Base-by-base conservation (phyloP, 768 basidiomycete species). In the Naematelia aurantialba region DNA sequence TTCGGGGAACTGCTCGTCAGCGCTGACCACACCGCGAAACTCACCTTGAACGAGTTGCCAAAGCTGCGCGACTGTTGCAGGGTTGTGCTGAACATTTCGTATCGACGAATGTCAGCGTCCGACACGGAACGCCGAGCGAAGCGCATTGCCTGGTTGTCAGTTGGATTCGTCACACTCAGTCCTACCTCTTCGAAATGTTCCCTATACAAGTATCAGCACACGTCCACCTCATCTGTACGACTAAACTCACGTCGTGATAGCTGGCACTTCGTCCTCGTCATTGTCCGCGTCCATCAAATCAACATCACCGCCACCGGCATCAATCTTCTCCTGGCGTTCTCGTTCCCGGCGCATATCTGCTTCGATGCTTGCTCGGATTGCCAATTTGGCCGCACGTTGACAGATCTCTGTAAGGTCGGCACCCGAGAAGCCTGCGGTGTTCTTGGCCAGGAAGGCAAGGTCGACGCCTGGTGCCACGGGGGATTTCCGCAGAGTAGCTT, bases 341-440 rank as follows among this genome's bases (percentile, higher is more conserved):
- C 93, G 82, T 39, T 85, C 83, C 58, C 69, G 79, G 66, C 86
- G 81, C 71, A 99, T 88, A 78, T 99, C 96, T 5, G 89, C 79
- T 70, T 98, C 93, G 68, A 99, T 99, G 58, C 87, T 88, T 78
- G 89, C 90, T 25, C 94, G 85, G 73, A 99, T 99, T 1, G 94
- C 94, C 55, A 97, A 82, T 81, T 99, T 99, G 56, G 93, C 93
- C 3, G 96, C 87, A 52, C 96, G 86, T 79, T 98, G 94, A 77
- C 94, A 98, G 71, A 99, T 94, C 78, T 98, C 96, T n/a, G 94
- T 94, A 67, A 98, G 81, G 85, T 99, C 96, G 57, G 96, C 96
- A 86, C 96, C 96, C 73, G 94, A 98, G 85, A 88, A 99, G 12
- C 96, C 96, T 70, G 97, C 91, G 13, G 94, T 96, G 77, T 81